Conservation (phyloP, 139 green algal genomes). For the Chlamydomonas incerta region DNA sequence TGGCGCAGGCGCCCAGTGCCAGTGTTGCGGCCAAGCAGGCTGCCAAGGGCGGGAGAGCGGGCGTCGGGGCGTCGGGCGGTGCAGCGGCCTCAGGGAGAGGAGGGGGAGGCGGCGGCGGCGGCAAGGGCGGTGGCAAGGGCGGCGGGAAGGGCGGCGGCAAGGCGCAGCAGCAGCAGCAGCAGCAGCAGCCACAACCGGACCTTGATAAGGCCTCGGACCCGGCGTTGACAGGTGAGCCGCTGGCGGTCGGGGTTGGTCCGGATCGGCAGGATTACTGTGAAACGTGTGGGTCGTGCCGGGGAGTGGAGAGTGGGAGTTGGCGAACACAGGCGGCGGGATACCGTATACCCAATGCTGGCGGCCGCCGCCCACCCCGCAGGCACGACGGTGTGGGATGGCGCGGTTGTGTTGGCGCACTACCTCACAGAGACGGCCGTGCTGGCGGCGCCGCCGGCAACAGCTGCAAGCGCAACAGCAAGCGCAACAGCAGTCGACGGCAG, state of each 20-base stretch:
- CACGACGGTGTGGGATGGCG: slow-evolving; percentile 57
- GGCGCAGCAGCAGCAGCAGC: not conserved
- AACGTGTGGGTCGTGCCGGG: too few species aligned
- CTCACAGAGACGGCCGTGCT: slow-evolving; percentile 35
- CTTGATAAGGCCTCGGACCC: slow-evolving; percentile 59
- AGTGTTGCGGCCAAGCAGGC: slow-evolving; percentile 2
- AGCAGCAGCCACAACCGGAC: not conserved
- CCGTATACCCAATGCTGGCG: too few species aligned
- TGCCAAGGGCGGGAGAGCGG: not conserved
- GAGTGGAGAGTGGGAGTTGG: too few species aligned
- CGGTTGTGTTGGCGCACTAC: slow-evolving; percentile 57
- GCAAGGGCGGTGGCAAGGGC: not conserved
- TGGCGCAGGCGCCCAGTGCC: slow-evolving; percentile 55
- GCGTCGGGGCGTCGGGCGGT: too few species aligned
- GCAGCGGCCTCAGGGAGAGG: not conserved
- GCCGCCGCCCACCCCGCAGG: slow-evolving; percentile 12
- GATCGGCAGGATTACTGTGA: too few species aligned
- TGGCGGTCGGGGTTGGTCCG: too few species aligned
- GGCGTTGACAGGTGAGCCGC: slow-evolving; percentile 52
- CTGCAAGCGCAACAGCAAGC: too few species aligned
- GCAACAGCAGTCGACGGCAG: too few species aligned
- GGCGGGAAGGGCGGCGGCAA: not conserved
- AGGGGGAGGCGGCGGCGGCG: not conserved
- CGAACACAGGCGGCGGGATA: too few species aligned
- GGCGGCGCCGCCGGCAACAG: not conserved